Evolutionary conservation across 2,329 filamentous ascomycete genomes (phyloP).

Genomic region (Sordariomycetes sp.): DNA sequence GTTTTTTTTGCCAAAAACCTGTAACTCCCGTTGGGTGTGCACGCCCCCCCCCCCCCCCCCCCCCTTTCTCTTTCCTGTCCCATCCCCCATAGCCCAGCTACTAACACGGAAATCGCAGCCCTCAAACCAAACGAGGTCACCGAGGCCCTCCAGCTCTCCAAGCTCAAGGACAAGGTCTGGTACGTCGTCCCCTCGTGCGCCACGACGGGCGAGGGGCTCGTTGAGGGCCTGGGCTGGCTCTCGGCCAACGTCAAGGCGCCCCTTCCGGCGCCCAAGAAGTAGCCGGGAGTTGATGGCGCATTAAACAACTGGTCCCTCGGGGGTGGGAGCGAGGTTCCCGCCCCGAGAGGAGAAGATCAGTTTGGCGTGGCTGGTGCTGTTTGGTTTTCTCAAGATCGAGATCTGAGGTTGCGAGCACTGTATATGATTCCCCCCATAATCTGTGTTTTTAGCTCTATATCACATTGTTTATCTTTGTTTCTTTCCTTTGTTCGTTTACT

Average conservation of each 20-base stretch:
- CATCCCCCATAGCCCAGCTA: neutral
- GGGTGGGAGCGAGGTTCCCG: too few relatives aligned
- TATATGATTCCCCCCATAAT: neutral
- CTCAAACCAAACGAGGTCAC: constrained; percentile 73
- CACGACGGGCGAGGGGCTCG: constrained; percentile 66
- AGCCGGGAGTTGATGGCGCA: constrained; percentile 9
- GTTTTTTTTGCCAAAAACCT: too few relatives aligned
- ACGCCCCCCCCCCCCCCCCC: too few relatives aligned
- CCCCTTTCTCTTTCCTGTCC: neutral
- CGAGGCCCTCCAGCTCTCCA: constrained; percentile 60
- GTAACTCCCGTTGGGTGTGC: too few relatives aligned
- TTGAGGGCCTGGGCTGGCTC: constrained; percentile 72
- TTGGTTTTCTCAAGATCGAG: neutral
- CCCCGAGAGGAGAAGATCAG: too few relatives aligned
- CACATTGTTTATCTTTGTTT: neutral
- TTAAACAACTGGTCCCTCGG: too few relatives aligned
- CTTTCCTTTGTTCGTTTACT: neutral
- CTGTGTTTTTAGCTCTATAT: neutral
- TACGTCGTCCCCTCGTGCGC: constrained; percentile 75
- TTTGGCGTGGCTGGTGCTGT: neutral
- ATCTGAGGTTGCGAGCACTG: neutral
- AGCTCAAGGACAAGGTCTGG: constrained; percentile 75
- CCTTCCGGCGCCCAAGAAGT: constrained; percentile 38
- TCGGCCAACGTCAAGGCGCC: constrained; percentile 71
- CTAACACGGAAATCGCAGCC: constrained; percentile 29